These are phyloP conservation scores for Epicoccum nigrum DNA, from an alignment of 2,329 filamentous ascomycete genomes.

Conservation along the genomic window DNA sequence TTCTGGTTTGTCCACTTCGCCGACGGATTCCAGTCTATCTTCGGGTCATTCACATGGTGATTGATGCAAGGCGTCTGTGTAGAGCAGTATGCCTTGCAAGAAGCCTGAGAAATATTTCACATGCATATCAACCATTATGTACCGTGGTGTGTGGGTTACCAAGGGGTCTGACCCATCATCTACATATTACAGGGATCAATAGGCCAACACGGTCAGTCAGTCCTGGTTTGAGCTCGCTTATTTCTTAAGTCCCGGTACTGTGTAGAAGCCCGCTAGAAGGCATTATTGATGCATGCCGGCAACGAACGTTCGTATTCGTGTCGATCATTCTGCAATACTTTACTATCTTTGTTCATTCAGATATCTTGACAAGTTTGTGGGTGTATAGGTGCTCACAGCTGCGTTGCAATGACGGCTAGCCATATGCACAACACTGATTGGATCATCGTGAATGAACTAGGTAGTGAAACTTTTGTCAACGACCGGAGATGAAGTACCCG, in stretches of 20 bases:
- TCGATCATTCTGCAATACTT: conserved; percentile 1
- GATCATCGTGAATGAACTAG: too few species aligned
- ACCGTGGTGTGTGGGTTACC: not conserved
- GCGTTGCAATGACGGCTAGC: too few species aligned
- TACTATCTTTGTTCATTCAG: not conserved
- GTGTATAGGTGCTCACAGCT: not conserved
- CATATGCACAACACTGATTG: not conserved
- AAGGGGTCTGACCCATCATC: not conserved
- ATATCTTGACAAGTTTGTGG: not conserved
- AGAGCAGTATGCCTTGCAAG: conserved; percentile 8
- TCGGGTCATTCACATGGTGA: too few species aligned
- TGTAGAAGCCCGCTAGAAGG: conserved; percentile 7
- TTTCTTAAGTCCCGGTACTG: not conserved
- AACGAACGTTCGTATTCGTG: not conserved
- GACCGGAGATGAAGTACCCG: conserved; percentile 7
- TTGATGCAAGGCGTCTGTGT: too few species aligned
- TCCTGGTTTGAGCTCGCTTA: conserved; percentile 3
- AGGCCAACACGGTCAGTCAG: conserved; percentile 3
- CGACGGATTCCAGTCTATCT: too few species aligned
- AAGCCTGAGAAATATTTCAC: not conserved
- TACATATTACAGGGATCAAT: not conserved
- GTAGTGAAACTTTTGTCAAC: not conserved
- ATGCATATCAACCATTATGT: not conserved
- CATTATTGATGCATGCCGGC: conserved; percentile 1
- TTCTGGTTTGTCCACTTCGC: too few species aligned